phyloP scores from a whole-genome alignment of 495 filamentous ascomycete species.

The Ramalina intermedia region DNA sequence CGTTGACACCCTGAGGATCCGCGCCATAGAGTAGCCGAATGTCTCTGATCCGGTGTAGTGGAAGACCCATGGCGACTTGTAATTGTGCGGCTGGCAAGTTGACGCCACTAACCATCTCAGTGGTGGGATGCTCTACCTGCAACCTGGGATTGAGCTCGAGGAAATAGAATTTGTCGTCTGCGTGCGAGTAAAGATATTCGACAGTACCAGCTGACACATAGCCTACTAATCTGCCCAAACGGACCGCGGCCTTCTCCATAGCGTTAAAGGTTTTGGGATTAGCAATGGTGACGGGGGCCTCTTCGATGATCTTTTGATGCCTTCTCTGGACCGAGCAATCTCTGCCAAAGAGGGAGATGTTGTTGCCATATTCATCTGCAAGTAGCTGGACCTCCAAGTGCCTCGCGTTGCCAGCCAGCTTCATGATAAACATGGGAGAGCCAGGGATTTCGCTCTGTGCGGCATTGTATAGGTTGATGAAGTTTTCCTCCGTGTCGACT shows the following conservation, averaged over 20 bases:
- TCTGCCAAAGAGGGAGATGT: slow-evolving; percentile 95
- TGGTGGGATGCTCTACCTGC: slow-evolving; percentile 98
- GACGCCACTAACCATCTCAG: slow-evolving; percentile 97
- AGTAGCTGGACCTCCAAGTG: slow-evolving; percentile 97
- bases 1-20: slow-evolving; percentile 68
- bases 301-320: slow-evolving; percentile 99
- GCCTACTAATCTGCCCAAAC: slow-evolving; percentile 82
- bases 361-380: slow-evolving; percentile 98
- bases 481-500: slow-evolving; percentile 74
- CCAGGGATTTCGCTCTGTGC: slow-evolving; percentile 97
- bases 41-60: slow-evolving; percentile 86
- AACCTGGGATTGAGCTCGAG: slow-evolving; percentile 94
- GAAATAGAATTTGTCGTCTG: slow-evolving; percentile 99
- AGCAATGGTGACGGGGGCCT: slow-evolving; percentile 93
- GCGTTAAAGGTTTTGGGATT: slow-evolving; percentile 74
- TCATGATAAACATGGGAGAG: slow-evolving; percentile 99
- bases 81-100: slow-evolving; percentile 95
- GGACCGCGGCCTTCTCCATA: slow-evolving; percentile 95
- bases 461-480: slow-evolving; percentile 75
- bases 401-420: slow-evolving; percentile 87
- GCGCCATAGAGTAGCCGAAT: slow-evolving; percentile 94
- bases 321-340: slow-evolving; percentile 97
- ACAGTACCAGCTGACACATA: slow-evolving; percentile 99
- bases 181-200: slow-evolving; percentile 97
- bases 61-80: slow-evolving; percentile 97